Evolutionary conservation across 768 basidiomycete genomes (phyloP).

Genomic region (Filobasidium floriforme): DNA sequence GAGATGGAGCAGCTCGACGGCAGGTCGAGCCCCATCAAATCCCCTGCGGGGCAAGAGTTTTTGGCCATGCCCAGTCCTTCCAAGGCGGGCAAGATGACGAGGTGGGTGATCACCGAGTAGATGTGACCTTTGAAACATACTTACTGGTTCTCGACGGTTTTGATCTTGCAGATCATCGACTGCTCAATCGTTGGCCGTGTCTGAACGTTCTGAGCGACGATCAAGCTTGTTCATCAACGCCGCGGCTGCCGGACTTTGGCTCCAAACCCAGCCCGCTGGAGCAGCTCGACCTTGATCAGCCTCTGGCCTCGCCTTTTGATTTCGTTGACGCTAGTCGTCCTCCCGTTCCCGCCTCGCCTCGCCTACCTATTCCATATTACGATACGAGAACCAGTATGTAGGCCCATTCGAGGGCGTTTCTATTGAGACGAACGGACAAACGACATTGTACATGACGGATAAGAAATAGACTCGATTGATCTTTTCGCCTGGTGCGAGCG

Average conservation of each 20-base stretch:
- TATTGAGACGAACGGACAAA: too few species aligned
- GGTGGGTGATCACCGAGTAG: slow-evolving; percentile 1
- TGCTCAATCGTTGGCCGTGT: slow-evolving; percentile 21
- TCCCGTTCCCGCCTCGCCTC: too few species aligned
- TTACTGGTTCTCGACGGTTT: background rate
- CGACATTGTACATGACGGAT: too few species aligned
- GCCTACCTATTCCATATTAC: too few species aligned
- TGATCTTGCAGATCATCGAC: slow-evolving; percentile 22
- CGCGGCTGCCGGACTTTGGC: slow-evolving; percentile 54
- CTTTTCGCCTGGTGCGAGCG: too few species aligned
- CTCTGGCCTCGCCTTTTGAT: background rate
- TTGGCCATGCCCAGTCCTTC: slow-evolving; percentile 1
- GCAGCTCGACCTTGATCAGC: background rate
- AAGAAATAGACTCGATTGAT: too few species aligned
- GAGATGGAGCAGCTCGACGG: background rate
- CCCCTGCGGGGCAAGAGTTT: background rate
- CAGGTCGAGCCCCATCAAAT: background rate
- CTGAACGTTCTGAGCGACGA: slow-evolving; percentile 27
- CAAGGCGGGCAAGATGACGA: slow-evolving; percentile 1
- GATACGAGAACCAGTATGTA: too few species aligned
- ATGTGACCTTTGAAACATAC: background rate
- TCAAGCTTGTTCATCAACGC: slow-evolving; percentile 30
- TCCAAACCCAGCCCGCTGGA: slow-evolving; percentile 8
- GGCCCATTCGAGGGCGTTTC: too few species aligned
- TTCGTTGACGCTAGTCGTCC: background rate